phyloP scores from a whole-genome alignment of 495 filamentous ascomycete genomes.

The Xylaria venustula region DNA sequence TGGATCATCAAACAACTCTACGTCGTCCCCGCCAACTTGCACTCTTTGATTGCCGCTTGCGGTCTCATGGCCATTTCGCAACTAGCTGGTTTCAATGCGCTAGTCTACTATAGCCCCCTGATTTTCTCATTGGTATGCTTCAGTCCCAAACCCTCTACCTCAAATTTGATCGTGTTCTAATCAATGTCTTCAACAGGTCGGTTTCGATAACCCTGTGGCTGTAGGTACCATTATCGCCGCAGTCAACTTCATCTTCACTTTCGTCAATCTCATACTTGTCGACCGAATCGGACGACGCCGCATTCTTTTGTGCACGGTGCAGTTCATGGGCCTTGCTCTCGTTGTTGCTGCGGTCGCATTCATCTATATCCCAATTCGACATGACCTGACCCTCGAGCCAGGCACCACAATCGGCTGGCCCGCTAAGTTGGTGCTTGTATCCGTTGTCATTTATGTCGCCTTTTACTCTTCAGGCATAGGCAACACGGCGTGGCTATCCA shows the following conservation, averaged over 20 bases:
- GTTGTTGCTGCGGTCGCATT: constrained; percentile 43
- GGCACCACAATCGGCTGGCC: constrained; percentile 34
- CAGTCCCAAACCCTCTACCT: too few species aligned
- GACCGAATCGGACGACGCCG: constrained; percentile 48
- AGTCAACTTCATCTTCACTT: constrained; percentile 55
- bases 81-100: constrained; percentile 47
- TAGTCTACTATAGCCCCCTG: constrained; percentile 53
- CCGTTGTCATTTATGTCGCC: constrained; percentile 48
- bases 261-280: constrained; percentile 49
- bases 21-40: constrained; percentile 37
- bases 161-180: too few species aligned
- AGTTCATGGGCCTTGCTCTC: constrained; percentile 14
- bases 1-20: constrained; percentile 45
- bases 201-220: constrained; percentile 48
- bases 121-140: constrained; percentile 45
- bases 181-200: constrained; percentile 7
- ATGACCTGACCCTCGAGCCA: constrained; percentile 11
- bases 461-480: constrained; percentile 23
- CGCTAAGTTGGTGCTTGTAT: constrained; percentile 41
- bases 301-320: constrained; percentile 48
- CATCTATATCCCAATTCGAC: constrained; percentile 45
- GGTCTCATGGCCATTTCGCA: constrained; percentile 50
- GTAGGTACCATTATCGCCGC: constrained; percentile 50
- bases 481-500: constrained; percentile 51
- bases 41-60: constrained; percentile 48